These are phyloP conservation scores for Ochetophila trinervis DNA, from an alignment of 306 rosid genomes.

Conservation along the genomic window DNA sequence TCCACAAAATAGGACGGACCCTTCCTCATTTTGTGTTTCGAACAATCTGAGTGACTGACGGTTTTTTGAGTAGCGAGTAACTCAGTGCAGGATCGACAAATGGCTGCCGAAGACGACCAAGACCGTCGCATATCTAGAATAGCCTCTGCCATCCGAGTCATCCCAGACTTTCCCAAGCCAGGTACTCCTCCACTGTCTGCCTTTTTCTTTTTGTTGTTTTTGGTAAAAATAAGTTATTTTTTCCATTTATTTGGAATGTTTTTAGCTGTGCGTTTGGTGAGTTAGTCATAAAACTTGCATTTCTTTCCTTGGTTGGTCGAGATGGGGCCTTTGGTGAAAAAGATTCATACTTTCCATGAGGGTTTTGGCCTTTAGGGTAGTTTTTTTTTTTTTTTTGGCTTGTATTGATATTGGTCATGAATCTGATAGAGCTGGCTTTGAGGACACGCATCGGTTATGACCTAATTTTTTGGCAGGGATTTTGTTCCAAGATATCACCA, in stretches of 20 bases:
- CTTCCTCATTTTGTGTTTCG: not conserved
- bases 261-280: not conserved
- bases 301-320: not conserved
- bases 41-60: conserved; percentile 19
- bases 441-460: not conserved
- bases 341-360: not conserved
- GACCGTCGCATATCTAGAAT: conserved; percentile 69
- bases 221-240: not conserved
- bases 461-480: conserved; percentile 54
- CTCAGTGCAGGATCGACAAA: conserved; percentile 32
- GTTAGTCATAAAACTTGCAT: not conserved
- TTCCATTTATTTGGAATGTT: not conserved
- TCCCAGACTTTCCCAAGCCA: conserved; percentile 91
- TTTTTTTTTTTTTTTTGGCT: not conserved
- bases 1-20: not conserved
- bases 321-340: conserved; percentile 2
- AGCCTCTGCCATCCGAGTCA: conserved; percentile 77
- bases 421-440: not conserved
- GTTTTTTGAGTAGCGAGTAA: conserved; percentile 36
- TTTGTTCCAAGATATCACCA: conserved; percentile 91
- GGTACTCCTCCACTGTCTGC: conserved; percentile 39
- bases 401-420: conserved; percentile 1
- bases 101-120: conserved; percentile 53
- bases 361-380: not conserved
- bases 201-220: not conserved